Percentiles rank a stretch among this genome's conserved stretches.
phyloP scores from a whole-genome alignment of 2,329 filamentous ascomycete species.

The Rhytidhysteron rufulum region DNA sequence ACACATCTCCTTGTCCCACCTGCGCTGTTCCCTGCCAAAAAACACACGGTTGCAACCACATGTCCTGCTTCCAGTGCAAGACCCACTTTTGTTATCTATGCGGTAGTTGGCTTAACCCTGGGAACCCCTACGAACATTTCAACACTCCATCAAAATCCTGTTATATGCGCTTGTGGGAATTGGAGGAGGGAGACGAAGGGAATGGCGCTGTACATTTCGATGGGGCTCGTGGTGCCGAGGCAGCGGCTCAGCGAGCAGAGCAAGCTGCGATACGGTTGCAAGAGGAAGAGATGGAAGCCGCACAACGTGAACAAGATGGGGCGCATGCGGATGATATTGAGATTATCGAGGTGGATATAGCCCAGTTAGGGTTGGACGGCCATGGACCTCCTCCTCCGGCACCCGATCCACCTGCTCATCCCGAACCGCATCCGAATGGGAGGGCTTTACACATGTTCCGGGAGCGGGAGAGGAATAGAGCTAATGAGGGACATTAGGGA shows the following conservation, averaged over 20 bases:
- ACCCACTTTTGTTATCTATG: slow-evolving; percentile 97
- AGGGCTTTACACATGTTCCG: not conserved
- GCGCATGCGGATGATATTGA: not conserved
- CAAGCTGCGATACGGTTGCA: slow-evolving; percentile 29
- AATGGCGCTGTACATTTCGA: slow-evolving; percentile 42
- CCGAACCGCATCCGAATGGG: not conserved
- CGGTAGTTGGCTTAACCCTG: slow-evolving; percentile 74
- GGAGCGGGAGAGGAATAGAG: not conserved
- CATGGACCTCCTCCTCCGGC: not conserved
- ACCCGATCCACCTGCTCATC: slow-evolving; percentile 1
- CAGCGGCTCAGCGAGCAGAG: slow-evolving; percentile 32
- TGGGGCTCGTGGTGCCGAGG: slow-evolving; percentile 42
- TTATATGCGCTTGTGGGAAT: slow-evolving; percentile 84
- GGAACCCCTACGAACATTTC: slow-evolving; percentile 85
- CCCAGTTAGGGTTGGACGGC: not conserved
- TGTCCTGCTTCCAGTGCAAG: slow-evolving; percentile 86
- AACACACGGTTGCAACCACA: slow-evolving; percentile 92
- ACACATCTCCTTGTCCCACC: slow-evolving; percentile 86
- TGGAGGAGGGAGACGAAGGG: slow-evolving; percentile 70
- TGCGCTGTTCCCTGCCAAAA: slow-evolving; percentile 85
- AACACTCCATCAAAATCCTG: slow-evolving; percentile 64
- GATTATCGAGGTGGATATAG: not conserved
- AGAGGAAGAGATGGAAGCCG: slow-evolving; percentile 36
- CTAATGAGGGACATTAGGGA: not conserved
- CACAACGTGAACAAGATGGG: not conserved